These are phyloP conservation scores for Monosporascus sp. DNA, from an alignment of 2,329 filamentous ascomycete genomes.

Conservation along the genomic window DNA sequence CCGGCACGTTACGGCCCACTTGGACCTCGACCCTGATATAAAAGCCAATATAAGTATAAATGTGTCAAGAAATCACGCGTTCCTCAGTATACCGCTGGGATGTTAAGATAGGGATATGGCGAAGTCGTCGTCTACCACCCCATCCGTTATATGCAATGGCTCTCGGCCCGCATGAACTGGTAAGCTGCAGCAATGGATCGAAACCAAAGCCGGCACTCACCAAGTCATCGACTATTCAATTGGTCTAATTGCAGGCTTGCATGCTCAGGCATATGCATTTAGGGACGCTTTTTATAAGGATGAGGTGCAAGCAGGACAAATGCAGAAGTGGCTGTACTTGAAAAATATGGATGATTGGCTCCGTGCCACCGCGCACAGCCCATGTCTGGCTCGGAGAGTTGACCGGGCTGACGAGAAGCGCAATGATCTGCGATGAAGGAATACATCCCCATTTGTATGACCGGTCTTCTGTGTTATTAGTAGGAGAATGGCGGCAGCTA, in stretches of 20 bases:
- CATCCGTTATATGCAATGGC: constrained; percentile 4
- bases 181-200: constrained; percentile 7
- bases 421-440: not conserved
- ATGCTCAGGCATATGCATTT: not conserved
- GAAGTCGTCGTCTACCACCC: constrained; percentile 7
- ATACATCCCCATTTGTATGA: not conserved
- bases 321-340: not conserved
- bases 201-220: constrained; percentile 4
- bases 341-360: not conserved
- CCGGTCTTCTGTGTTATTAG: not conserved
- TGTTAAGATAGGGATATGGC: constrained; percentile 1
- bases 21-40: constrained; percentile 11
- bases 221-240: constrained; percentile 7
- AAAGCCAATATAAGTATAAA: constrained; percentile 14
- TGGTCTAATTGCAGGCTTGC: constrained; percentile 6
- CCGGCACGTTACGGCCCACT: constrained; percentile 6
- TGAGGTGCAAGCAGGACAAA: not conserved
- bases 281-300: not conserved
- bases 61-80: constrained; percentile 8
- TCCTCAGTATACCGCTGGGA: constrained; percentile 1
- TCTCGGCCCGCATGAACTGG: constrained; percentile 10
- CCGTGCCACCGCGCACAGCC: not conserved
- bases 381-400: not conserved
- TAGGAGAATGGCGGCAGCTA: not conserved
- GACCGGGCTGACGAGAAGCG: constrained; percentile 1